phyloP scores from a whole-genome alignment of 2,329 filamentous ascomycete species.

The Ophiocordyceps unilateralis region DNA sequence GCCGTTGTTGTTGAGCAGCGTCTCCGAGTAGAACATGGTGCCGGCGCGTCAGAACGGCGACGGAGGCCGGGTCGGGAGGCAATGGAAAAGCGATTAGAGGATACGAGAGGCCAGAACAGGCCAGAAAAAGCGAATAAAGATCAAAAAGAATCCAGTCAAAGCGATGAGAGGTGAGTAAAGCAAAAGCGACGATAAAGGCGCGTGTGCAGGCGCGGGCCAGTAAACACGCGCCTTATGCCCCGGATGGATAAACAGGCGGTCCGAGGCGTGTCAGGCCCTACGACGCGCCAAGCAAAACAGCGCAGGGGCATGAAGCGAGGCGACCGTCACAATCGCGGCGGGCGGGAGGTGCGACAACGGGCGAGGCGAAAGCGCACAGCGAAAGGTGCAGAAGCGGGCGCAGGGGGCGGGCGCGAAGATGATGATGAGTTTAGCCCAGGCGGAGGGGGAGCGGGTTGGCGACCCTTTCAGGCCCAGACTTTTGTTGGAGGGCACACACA shows the following conservation, averaged over 20 bases:
- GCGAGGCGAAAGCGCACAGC: conserved; percentile 8
- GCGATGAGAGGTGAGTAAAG: conserved; percentile 1
- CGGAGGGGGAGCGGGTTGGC: conserved; percentile 4
- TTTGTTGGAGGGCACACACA: not conserved
- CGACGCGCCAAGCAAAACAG: conserved; percentile 12
- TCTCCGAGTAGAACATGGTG: conserved; percentile 95
- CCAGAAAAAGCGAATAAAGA: conserved; percentile 13
- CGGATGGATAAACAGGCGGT: conserved; percentile 14
- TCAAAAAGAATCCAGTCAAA: not conserved
- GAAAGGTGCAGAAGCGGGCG: conserved; percentile 6
- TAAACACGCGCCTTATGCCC: conserved; percentile 13
- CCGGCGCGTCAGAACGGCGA: not conserved
- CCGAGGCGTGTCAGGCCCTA: conserved; percentile 10
- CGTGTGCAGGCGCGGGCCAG: conserved; percentile 1
- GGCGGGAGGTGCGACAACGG: conserved; percentile 9
- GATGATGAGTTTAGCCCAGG: conserved; percentile 5
- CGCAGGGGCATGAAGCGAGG: conserved; percentile 13
- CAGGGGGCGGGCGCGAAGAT: conserved; percentile 4
- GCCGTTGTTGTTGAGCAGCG: conserved; percentile 88
- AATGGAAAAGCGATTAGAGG: not conserved
- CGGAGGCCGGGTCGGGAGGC: not conserved
- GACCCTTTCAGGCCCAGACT: not conserved
- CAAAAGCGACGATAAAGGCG: conserved; percentile 7
- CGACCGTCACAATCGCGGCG: not conserved
- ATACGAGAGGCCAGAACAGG: conserved; percentile 2